Evolutionary conservation across 257 asterid species (phyloP), one percentile per base, ranked within the genome.

Genomic region (Capsicum baccatum): DNA sequence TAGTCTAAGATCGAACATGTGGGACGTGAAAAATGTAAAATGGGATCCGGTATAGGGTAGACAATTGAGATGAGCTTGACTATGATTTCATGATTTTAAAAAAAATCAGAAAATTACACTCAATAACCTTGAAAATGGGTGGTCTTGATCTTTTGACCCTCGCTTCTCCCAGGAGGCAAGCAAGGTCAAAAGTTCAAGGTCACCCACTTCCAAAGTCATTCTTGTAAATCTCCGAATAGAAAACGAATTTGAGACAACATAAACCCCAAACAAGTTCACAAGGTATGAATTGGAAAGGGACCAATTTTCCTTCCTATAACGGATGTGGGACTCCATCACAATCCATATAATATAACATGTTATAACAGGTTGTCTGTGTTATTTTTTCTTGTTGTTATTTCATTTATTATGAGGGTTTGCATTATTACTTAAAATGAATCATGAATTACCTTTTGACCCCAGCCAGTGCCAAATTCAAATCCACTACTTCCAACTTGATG

Each of bases 391-490:
- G 11, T 64, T 63, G 26, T 3, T 21, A 21, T 21, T 26, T 39
- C 26, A 69, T 17, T 67, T 67, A 37, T 14, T 39, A 4, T 39
- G 44, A 39, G 44, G 3, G 44, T 3, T 39, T 39, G 5, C 3
- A 39, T 39, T 39, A 4, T 39, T 39, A 39, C 44, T 39, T 39
- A 39, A 39, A 39, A 39, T 39, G 44, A 39, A 39, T 39, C 44
- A 39, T 4, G 44, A 39, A 39, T 39, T 39, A 44, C 91, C 87
- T 87, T 73, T 81, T 85, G 68, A 39, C 91, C 91, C 90, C 90
- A 89, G 4, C 21, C 33, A n/a, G 90, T 58, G 19, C 83, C 81
- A 39, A 48, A 60, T 55, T 88, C 90, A 79, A 84, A 88, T 6
- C 83, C 82, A 79, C 85, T 82, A 3, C 79, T 35, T 59, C 86